These are phyloP conservation scores for Alternaria gansuensis DNA, from an alignment of 2,329 filamentous ascomycete genomes.

Conservation along the genomic window DNA sequence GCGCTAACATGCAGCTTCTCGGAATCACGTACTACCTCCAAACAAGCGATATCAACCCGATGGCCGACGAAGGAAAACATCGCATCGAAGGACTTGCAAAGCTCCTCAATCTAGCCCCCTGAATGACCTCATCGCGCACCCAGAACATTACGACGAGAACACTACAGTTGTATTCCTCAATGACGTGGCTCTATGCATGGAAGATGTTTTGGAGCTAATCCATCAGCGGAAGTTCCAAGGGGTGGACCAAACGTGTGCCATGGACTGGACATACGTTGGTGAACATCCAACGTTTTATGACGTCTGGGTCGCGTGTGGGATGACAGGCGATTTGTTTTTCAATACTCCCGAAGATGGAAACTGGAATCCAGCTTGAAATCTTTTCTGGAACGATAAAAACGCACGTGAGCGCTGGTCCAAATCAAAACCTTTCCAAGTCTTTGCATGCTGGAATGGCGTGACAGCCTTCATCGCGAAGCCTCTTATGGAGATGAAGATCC, in stretches of 20 bases:
- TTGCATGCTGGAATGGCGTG: conserved; percentile 69
- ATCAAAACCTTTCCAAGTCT: conserved; percentile 66
- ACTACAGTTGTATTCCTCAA: conserved; percentile 88
- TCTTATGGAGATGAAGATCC: conserved; percentile 56
- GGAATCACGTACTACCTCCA: conserved; percentile 57
- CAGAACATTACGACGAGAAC: conserved; percentile 95
- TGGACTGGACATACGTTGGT: conserved; percentile 65
- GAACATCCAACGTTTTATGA: conserved; percentile 64
- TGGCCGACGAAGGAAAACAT: conserved; percentile 32
- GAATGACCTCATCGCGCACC: conserved; percentile 57
- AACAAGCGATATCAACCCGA: conserved; percentile 57
- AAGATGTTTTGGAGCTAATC: conserved; percentile 67
- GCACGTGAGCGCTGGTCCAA: conserved; percentile 48
- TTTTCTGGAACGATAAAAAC: conserved; percentile 61
- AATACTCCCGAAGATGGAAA: conserved; percentile 60
- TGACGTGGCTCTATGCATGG: conserved; percentile 68
- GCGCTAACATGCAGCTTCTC: conserved; percentile 47
- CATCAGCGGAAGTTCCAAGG: conserved; percentile 58
- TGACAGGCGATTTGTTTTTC: conserved; percentile 66
- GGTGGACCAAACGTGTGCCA: conserved; percentile 66
- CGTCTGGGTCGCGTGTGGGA: conserved; percentile 63
- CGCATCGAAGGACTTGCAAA: conserved; percentile 61
- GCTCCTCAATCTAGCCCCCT: conserved; percentile 64
- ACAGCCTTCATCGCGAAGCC: conserved; percentile 60
- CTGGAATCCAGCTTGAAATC: conserved; percentile 52